Evolutionary conservation across 129 eudicot species (phyloP), one percentile per base, ranked within the genome.

Genomic region (Arctium minus): DNA sequence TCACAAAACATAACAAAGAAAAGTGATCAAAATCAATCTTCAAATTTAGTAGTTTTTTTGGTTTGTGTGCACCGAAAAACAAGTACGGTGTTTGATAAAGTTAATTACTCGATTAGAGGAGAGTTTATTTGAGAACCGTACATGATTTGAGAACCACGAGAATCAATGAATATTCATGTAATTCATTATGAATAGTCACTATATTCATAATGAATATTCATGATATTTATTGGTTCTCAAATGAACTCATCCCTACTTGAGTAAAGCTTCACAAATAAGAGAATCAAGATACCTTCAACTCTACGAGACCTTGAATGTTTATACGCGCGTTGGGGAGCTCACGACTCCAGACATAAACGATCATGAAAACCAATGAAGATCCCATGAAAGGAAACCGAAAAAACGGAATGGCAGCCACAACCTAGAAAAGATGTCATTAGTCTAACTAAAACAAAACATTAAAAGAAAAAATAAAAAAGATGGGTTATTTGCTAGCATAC

Each of bases 261-360:
- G 35, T 38, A 53, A 72, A 72, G 40, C 42, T 13, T 31, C 46
- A 72, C 2, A 74, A 75, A 44, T 60, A 44, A 37, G 60, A 67
- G 70, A 44, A 48, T 22, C 17, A 70, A 71, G 6, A 39, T 86
- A 89, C 96, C 96, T 89, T 89, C 70, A 92, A 84, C 75, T 92
- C 89, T 50, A 88, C 83, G 27, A 92, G 90, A 40, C 86, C 84
- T 40, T 92, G 82, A 33, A 92, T 37, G 71, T 86, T 92, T 44
- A 92, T 9, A 15, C 90, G 93, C 4, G 86, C 81, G 79, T 91
- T 91, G 29, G 96, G 93, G 65, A 89, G 86, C 72, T 91, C 96
- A 40, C 90, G 89, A 11, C 89, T 84, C 93, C 96, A 91, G 6
- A 87, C 86, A 78, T 91, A 91, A 82, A 86, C 85, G 12, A 92